A percentile compares a stretch with the other conserved stretches of the same genome.
These are phyloP conservation scores for Globisporangium cylindrosporum DNA, from an alignment of 352 stramenopile genomes.

Conservation along the genomic window DNA sequence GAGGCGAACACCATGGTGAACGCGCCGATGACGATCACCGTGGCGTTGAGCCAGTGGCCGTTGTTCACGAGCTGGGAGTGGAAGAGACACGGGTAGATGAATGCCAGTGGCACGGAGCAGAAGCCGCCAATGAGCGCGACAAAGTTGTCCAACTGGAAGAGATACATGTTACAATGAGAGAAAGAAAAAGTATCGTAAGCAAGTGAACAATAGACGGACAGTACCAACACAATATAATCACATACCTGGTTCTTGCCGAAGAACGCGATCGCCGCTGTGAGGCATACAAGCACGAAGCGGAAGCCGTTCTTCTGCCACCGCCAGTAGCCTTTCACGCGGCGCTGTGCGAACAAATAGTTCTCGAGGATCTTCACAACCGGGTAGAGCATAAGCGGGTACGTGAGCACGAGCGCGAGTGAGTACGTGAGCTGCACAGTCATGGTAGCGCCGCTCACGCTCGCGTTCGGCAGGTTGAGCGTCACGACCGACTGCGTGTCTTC, in stretches of 20 bases:
- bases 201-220: not conserved
- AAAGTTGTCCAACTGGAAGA: slow-evolving; percentile 51
- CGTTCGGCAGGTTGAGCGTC: slow-evolving; percentile 54
- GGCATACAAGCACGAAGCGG: slow-evolving; percentile 54
- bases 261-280: slow-evolving; percentile 62
- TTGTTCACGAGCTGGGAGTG: slow-evolving; percentile 53
- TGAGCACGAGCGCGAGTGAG: slow-evolving; percentile 63
- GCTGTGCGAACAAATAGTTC: slow-evolving; percentile 47
- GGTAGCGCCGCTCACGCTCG: slow-evolving; percentile 46
- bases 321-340: slow-evolving; percentile 52
- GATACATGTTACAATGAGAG: not conserved
- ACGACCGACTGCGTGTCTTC: slow-evolving; percentile 54
- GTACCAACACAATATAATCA: not conserved
- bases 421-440: slow-evolving; percentile 68
- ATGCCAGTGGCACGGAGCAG: slow-evolving; percentile 67
- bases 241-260: slow-evolving; percentile 51
- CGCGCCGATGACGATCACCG: slow-evolving; percentile 42
- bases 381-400: slow-evolving; percentile 73
- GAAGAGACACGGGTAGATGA: slow-evolving; percentile 73
- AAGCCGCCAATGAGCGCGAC: slow-evolving; percentile 71
- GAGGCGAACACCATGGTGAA: slow-evolving; percentile 67
- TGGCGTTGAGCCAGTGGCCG: slow-evolving; percentile 37
- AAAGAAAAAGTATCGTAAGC: not conserved
- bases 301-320: slow-evolving; percentile 70
- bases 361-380: slow-evolving; percentile 71